Evolutionary conservation across 2,329 filamentous ascomycete species (phyloP), one percentile per base, ranked within the genome.

Genomic region (Tolypocladium album): DNA sequence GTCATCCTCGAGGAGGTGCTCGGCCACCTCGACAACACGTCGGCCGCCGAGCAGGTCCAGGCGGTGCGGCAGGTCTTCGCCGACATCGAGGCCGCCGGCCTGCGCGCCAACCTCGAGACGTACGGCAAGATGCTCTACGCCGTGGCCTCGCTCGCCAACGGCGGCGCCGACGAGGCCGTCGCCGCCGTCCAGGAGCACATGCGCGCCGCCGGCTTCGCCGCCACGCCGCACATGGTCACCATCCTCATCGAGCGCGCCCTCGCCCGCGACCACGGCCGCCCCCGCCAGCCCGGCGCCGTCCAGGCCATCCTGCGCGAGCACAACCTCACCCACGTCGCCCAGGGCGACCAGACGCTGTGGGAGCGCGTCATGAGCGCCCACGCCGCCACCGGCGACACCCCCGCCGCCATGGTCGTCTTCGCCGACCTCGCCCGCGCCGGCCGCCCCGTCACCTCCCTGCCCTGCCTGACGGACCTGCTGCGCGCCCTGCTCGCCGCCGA

Each of bases 231-330:
- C 65, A 88, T 91, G 67, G 89, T 89, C 75, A 92, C 89, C 31
- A 88, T 87, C 67, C 80, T 94, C 24, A 76, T 89, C 55, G 82
- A 87, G 55, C 79, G 88, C 68, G 87, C 87, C 69, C 88, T 92
- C 68, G 67, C 76, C 11, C 79, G 78, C 57, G 62, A 74, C 1
- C 83, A 84, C 1, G 83, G 84, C 2, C 83, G 84, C 2, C 84
- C 86, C 3, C 27, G 27, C 0, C 79, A 88, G 64, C 74, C 89
- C 38, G 71, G 74, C 2, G 81, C 82, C 17, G 79, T 90, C n/a
- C 79, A 84, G 43, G 69, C 71, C 0, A 75, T 92, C 4, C 83
- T 90, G 24, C 73, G 77, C 27, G 82, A 88, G 68, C 76, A 79
- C 61, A 73, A 82, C 31, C 74, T 82, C 62, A 64, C 59, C 2